Evolutionary conservation across 768 basidiomycete species (phyloP).

Genomic region (Amanita phalloides): DNA sequence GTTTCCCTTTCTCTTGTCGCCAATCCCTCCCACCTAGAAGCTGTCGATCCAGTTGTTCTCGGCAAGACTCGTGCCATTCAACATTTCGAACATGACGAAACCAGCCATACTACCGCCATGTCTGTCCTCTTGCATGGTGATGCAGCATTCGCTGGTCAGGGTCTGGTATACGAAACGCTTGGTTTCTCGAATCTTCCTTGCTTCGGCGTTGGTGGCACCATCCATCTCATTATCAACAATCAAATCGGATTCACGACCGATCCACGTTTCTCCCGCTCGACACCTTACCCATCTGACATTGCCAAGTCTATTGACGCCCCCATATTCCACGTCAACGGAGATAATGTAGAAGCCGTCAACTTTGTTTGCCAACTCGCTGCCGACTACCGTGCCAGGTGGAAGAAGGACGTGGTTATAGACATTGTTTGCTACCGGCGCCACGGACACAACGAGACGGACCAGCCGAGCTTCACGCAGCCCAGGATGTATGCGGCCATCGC

Average conservation of each 20-base stretch:
- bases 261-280: slow-evolving; percentile 94
- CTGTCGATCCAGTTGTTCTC: slow-evolving; percentile 95
- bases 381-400: slow-evolving; percentile 96
- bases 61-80: slow-evolving; percentile 98
- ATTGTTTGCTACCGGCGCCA: slow-evolving; percentile 98
- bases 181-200: slow-evolving; percentile 91
- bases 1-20: slow-evolving; percentile 96
- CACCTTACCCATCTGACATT: slow-evolving; percentile 95
- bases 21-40: slow-evolving; percentile 97
- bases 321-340: slow-evolving; percentile 99
- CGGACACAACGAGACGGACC: slow-evolving; percentile 99
- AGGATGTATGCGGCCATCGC: slow-evolving; percentile 97
- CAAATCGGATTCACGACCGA: slow-evolving; percentile 99
- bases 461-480: slow-evolving; percentile 97
- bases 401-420: slow-evolving; percentile 97
- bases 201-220: slow-evolving; percentile 97
- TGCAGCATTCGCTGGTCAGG: slow-evolving; percentile 97
- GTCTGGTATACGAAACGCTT: slow-evolving; percentile 98
- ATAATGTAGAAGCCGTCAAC: slow-evolving; percentile 96
- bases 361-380: slow-evolving; percentile 98
- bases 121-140: slow-evolving; percentile 94
- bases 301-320: slow-evolving; percentile 97
- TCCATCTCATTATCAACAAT: slow-evolving; percentile 98
- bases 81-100: slow-evolving; percentile 85
- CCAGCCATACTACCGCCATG: slow-evolving; percentile 78